Evolutionary conservation across 164 flowering plant genomes (phyloP).

Genomic region (Taxillus chinensis): DNA sequence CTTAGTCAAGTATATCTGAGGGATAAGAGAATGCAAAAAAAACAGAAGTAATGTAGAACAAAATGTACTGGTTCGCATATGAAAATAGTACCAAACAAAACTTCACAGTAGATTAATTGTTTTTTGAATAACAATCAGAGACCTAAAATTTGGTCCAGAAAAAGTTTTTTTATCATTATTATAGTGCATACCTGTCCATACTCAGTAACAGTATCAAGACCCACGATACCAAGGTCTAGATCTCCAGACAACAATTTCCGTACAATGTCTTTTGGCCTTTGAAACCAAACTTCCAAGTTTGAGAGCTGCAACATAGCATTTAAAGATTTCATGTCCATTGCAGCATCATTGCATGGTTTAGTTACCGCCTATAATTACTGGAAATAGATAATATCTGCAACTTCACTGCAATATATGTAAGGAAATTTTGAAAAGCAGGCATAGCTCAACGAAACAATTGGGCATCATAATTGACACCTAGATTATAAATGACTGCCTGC

Average conservation of each 20-base stretch:
- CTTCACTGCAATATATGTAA: no score
- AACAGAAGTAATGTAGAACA: no score
- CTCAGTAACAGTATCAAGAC: slow-evolving; percentile 74
- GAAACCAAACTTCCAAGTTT: slow-evolving; percentile 92
- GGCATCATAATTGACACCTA: no score
- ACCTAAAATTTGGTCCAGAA: neutral
- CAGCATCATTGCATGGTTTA: neutral
- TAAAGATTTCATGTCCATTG: neutral
- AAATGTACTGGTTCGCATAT: no score
- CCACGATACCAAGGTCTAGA: slow-evolving; percentile 91
- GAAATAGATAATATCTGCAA: slow-evolving; percentile 30
- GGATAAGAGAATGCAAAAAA: no score
- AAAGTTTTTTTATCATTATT: neutral
- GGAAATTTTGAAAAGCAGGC: no score
- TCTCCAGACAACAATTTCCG: slow-evolving; percentile 84
- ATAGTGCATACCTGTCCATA: slow-evolving; percentile 62
- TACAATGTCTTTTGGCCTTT: slow-evolving; percentile 84
- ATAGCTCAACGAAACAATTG: no score
- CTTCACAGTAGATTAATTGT: no score
- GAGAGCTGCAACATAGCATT: slow-evolving; percentile 46
- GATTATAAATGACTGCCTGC: no score
- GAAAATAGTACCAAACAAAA: no score
- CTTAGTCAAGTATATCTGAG: no score
- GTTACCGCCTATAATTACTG: neutral
- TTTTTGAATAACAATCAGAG: neutral